Conservation (phyloP, 2,329 filamentous ascomycete species). For the Hymenoscyphus fraxineus region DNA sequence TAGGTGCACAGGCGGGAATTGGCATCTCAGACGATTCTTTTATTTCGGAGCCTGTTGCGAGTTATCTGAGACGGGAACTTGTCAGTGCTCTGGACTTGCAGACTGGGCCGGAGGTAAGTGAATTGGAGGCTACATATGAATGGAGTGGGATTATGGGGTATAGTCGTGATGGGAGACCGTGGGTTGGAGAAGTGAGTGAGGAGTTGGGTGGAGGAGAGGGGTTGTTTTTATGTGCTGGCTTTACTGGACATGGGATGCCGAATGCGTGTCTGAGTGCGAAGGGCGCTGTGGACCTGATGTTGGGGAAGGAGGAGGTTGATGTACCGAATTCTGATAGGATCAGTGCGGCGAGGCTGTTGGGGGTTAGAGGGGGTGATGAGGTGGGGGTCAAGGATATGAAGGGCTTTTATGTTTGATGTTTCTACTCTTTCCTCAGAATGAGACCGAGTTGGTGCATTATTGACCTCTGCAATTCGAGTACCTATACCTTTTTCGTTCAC, state of each 20-base stretch:
- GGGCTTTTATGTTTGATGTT: constrained; percentile 11
- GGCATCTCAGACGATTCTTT: constrained; percentile 57
- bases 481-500: not conserved
- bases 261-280: constrained; percentile 64
- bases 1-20: constrained; percentile 49
- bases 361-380: constrained; percentile 25
- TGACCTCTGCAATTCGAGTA: no score
- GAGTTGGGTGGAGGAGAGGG: constrained; percentile 49
- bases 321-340: constrained; percentile 42
- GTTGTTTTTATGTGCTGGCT: constrained; percentile 62
- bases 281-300: constrained; percentile 58
- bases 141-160: constrained; percentile 84
- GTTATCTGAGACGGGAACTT: constrained; percentile 31
- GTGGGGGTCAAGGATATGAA: constrained; percentile 29
- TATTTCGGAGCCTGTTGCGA: constrained; percentile 46
- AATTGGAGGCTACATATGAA: constrained; percentile 45
- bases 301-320: constrained; percentile 41
- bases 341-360: constrained; percentile 22
- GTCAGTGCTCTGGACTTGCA: constrained; percentile 28
- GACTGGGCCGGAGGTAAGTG: constrained; percentile 34
- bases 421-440: not conserved
- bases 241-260: constrained; percentile 75
- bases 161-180: constrained; percentile 62
- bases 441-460: no score
- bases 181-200: constrained; percentile 64